A percentile compares a stretch with the other conserved stretches of the same genome.
Evolutionary conservation across 202 grass and related monocot species (phyloP).

Genomic region (Eragrostis tef): DNA sequence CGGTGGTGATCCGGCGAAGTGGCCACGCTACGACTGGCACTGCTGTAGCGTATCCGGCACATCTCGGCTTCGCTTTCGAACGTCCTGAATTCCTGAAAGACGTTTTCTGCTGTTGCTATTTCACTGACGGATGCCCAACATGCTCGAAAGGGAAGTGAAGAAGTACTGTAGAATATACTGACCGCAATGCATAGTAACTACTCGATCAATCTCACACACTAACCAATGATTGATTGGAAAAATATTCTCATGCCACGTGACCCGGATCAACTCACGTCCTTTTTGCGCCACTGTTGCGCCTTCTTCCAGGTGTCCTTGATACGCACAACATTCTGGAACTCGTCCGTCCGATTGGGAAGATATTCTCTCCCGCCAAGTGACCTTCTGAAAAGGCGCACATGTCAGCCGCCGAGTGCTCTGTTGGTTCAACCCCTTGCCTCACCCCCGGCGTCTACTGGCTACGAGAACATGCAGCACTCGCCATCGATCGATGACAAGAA

Average conservation of each 20-base stretch:
- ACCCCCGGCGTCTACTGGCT: not conserved
- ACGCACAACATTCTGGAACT: not conserved
- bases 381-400: not conserved
- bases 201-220: not conserved
- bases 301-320: conserved; percentile 1
- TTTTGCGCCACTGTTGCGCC: not conserved
- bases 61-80: not conserved
- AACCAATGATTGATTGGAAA: not conserved
- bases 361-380: not conserved
- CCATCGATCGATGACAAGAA: not conserved
- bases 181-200: not conserved
- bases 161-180: too few relatives aligned
- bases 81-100: not conserved
- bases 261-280: not conserved
- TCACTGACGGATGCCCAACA: too few relatives aligned
- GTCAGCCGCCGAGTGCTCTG: not conserved
- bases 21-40: too few relatives aligned
- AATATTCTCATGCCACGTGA: not conserved
- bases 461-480: not conserved
- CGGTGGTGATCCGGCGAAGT: too few relatives aligned
- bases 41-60: not conserved
- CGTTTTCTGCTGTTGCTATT: too few relatives aligned
- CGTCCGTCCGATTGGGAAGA: not conserved
- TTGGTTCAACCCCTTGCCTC: conserved; percentile 3
- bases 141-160: too few relatives aligned